A percentile compares a stretch with the other conserved stretches of the same genome.
These are phyloP conservation scores for Podospora pseudopauciseta DNA, from an alignment of 495 filamentous ascomycete genomes.

Conservation along the genomic window DNA sequence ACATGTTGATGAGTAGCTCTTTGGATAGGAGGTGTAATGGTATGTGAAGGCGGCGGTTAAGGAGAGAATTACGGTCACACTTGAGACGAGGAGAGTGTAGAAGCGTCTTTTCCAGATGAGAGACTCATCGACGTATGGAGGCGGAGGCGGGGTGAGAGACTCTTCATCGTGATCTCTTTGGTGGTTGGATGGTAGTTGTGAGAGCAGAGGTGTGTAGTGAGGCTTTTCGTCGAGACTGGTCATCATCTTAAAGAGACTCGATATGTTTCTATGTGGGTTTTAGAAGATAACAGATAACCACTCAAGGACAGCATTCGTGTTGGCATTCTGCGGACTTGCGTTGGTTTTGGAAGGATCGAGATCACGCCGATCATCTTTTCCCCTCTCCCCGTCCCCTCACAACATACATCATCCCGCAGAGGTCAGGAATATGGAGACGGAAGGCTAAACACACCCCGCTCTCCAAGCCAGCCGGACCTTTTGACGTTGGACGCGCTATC, in stretches of 20 bases:
- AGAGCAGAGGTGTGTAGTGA: background rate
- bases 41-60: background rate
- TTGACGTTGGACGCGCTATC: background rate
- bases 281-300: background rate
- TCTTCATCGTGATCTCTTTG: background rate
- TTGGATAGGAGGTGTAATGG: background rate
- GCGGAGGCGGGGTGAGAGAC: background rate
- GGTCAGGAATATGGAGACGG: background rate
- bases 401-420: background rate
- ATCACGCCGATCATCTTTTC: background rate
- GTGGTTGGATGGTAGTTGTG: background rate
- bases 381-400: background rate
- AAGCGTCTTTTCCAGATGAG: conserved; percentile 8
- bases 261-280: too few species aligned
- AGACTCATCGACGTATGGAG: background rate
- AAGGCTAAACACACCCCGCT: background rate
- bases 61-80: background rate
- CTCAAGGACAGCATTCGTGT: background rate
- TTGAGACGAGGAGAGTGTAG: conserved; percentile 7
- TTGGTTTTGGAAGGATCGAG: background rate
- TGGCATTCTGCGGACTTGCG: background rate
- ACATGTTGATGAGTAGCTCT: background rate
- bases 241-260: background rate
- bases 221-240: background rate
- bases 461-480: background rate